Conservation (phyloP, 345 rosid genomes). For the Salix viminalis region DNA sequence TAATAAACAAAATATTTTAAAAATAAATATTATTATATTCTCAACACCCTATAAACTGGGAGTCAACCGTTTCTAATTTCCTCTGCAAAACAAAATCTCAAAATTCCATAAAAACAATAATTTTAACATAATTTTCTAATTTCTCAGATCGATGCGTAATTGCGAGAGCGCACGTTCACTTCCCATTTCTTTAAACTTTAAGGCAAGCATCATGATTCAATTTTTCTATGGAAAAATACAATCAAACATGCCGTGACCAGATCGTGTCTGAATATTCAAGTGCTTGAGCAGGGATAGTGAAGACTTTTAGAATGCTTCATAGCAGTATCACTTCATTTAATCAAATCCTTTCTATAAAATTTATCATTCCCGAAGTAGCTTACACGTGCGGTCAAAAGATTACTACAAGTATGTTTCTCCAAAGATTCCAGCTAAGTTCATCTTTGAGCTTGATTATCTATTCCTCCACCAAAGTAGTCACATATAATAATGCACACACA, state of each 20-base stretch:
- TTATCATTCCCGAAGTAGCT: slow-evolving; percentile 1
- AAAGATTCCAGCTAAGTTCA: slow-evolving; percentile 27
- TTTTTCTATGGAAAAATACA: background rate
- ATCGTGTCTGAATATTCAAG: background rate
- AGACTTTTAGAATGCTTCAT: slow-evolving; percentile 5
- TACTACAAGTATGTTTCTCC: slow-evolving; percentile 29
- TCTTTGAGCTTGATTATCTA: slow-evolving; percentile 12
- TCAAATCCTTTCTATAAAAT: background rate
- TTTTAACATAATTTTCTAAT: background rate
- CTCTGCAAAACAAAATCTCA: background rate
- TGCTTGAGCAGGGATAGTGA: background rate
- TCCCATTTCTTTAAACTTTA: background rate
- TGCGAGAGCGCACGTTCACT: background rate
- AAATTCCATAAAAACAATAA: background rate
- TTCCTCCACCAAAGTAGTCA: slow-evolving; percentile 11
- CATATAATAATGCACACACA: slow-evolving; percentile 8
- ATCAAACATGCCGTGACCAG: too few species aligned
- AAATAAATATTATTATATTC: too few species aligned
- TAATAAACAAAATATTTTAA: too few species aligned
- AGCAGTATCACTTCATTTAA: slow-evolving; percentile 13
- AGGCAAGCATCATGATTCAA: background rate
- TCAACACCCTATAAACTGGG: too few species aligned
- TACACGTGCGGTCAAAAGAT: slow-evolving; percentile 25
- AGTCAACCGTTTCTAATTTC: background rate
- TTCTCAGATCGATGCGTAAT: background rate